These are phyloP conservation scores for Globisporangium splendens DNA, from an alignment of 352 stramenopile species.

Conservation along the genomic window DNA sequence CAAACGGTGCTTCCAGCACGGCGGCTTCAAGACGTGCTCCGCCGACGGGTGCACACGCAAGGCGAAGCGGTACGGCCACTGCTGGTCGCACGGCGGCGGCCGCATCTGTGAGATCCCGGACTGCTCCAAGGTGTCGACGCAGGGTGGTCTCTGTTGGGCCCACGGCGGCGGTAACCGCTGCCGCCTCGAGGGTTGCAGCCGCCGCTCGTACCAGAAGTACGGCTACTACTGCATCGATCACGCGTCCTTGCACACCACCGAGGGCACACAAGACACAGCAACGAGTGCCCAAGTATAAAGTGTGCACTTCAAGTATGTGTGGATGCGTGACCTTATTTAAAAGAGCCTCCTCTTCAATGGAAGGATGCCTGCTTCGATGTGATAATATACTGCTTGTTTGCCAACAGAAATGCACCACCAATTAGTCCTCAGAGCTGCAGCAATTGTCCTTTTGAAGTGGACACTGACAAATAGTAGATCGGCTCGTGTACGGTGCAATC, in stretches of 20 bases:
- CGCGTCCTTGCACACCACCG: slow-evolving; percentile 13
- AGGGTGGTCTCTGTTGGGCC: slow-evolving; percentile 70
- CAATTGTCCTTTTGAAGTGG: too few relatives aligned
- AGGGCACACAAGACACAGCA: background rate
- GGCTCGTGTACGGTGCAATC: too few relatives aligned
- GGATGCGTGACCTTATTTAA: background rate
- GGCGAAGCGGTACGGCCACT: slow-evolving; percentile 80
- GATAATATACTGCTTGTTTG: too few relatives aligned
- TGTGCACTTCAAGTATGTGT: background rate
- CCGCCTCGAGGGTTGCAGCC: slow-evolving; percentile 56
- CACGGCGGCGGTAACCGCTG: slow-evolving; percentile 78
- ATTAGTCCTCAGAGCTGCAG: too few relatives aligned
- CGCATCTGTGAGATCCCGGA: slow-evolving; percentile 54
- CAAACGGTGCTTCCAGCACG: slow-evolving; percentile 79
- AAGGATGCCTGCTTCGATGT: too few relatives aligned
- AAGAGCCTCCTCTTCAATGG: too few relatives aligned
- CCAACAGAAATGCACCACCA: too few relatives aligned
- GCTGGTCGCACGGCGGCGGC: slow-evolving; percentile 69
- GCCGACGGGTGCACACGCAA: slow-evolving; percentile 61
- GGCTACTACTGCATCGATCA: slow-evolving; percentile 68
- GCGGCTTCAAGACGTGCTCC: slow-evolving; percentile 64
- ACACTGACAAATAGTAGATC: too few relatives aligned
- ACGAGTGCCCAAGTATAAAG: background rate
- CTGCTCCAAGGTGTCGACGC: slow-evolving; percentile 64
- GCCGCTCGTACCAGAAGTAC: slow-evolving; percentile 76